These are phyloP conservation scores for Aspergillus ostianus DNA, from an alignment of 495 filamentous ascomycete species.

Conservation along the genomic window DNA sequence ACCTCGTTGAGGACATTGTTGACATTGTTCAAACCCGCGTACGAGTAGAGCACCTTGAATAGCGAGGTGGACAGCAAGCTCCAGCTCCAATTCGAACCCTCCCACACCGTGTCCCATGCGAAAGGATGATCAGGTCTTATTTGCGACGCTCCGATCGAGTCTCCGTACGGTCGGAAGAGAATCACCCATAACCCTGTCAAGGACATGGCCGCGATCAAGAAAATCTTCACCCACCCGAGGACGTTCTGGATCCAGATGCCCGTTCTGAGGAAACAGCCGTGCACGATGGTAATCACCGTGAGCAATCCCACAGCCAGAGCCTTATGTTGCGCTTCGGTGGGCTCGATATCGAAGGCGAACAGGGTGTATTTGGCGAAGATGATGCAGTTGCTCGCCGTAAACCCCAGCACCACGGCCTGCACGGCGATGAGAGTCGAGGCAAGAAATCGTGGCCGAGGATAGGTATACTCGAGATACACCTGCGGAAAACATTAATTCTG, in stretches of 20 bases:
- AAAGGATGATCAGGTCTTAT: neutral
- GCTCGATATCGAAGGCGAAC: constrained; percentile 35
- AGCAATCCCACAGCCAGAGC: constrained; percentile 35
- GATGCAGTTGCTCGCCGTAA: constrained; percentile 54
- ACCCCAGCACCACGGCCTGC: constrained; percentile 66
- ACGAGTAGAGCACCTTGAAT: constrained; percentile 75
- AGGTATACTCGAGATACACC: constrained; percentile 75
- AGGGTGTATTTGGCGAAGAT: constrained; percentile 45
- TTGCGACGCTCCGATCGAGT: constrained; percentile 16
- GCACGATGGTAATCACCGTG: constrained; percentile 36
- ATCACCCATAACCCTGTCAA: constrained; percentile 46
- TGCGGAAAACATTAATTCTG: constrained; percentile 5
- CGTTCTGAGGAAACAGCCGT: constrained; percentile 36
- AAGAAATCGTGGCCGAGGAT: constrained; percentile 65
- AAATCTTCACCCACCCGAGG: constrained; percentile 48
- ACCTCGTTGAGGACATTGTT: constrained; percentile 81
- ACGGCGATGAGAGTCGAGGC: constrained; percentile 66
- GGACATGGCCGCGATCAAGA: constrained; percentile 43
- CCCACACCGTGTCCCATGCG: constrained; percentile 39
- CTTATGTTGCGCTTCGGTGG: constrained; percentile 38
- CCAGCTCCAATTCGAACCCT: constrained; percentile 49
- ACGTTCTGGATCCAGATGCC: constrained; percentile 47
- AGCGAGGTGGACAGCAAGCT: constrained; percentile 58
- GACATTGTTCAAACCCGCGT: constrained; percentile 63
- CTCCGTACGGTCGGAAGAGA: constrained; percentile 25